Base-by-base conservation (phyloP, 495 filamentous ascomycete species). In the Annulohypoxylon moriforme region DNA sequence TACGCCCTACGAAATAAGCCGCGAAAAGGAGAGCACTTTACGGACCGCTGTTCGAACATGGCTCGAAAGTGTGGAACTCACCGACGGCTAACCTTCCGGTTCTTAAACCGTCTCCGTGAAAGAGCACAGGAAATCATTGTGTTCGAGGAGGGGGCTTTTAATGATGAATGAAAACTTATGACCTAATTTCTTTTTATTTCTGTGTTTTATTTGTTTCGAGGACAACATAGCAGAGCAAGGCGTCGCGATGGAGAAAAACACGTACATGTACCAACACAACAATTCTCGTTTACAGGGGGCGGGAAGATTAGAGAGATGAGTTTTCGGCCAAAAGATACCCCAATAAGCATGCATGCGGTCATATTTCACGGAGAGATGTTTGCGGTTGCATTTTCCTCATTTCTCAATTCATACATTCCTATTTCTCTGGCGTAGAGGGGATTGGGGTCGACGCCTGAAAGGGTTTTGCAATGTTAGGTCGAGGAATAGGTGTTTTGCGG, bases 31-130 rank as follows among this genome's bases (percentile, higher is more conserved):
- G 60, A 84, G 81, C 67, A 67, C 76, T 1, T 68, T 85, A 47
- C 74, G 80, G 25, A 69, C 75, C n/a, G 81, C 81, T 3, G 76
- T 85, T 36, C 77, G 83, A 68, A 59, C 64, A 6, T 85, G 84
- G 84, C 78, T 84, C 18, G 80, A 83, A 16, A 76, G 40, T 44
- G 76, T 85, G 34, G 84, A 85, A 25, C 70, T 72, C 3, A 66
- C 69, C 5, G 81, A 81, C 14, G 52, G 36, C 11, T 70, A 56
- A 61, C n/a, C 9, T 42, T 11, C 53, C 34, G 20, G 16, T 42
- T 18, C 16, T 31, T 7, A n/a, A 49, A 52, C 25, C 10, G 2
- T 42, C 46, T 31, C 20, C 34, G n/a, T 1, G 7, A 20, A 58
- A 46, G 56, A 36, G 62, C 7, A 61, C 24, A 22, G 9, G 16